These are phyloP conservation scores for Plantago major DNA, from an alignment of 257 asterid genomes.

Conservation along the genomic window DNA sequence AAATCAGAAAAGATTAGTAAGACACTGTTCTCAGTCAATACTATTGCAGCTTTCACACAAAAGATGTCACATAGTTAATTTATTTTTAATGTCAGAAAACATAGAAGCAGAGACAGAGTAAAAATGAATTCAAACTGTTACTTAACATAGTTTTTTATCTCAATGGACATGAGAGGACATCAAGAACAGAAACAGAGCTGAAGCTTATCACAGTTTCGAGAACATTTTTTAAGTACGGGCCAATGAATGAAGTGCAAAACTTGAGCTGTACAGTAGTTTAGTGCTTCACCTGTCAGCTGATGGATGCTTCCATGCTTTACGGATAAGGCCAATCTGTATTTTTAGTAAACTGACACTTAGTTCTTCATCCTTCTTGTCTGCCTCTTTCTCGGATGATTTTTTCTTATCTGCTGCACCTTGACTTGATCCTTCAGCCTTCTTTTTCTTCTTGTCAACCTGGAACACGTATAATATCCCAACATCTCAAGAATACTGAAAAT, in stretches of 20 bases:
- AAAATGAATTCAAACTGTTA: neutral
- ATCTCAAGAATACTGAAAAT: neutral
- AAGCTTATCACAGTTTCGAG: neutral
- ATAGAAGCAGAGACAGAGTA: neutral
- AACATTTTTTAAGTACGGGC: neutral
- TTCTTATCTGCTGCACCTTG: slow-evolving; percentile 55
- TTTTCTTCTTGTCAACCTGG: slow-evolving; percentile 23
- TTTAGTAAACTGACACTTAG: slow-evolving; percentile 76
- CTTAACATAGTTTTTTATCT: neutral
- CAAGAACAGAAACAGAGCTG: neutral
- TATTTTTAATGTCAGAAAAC: no score
- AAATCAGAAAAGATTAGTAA: slow-evolving; percentile 13
- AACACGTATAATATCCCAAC: no score
- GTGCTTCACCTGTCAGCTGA: slow-evolving; percentile 85
- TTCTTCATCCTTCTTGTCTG: slow-evolving; percentile 58
- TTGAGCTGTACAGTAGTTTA: neutral
- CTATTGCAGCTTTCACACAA: neutral
- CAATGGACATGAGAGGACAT: neutral
- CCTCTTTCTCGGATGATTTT: slow-evolving; percentile 49
- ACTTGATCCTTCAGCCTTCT: slow-evolving; percentile 45
- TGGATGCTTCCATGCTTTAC: slow-evolving; percentile 91
- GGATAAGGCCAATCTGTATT: slow-evolving; percentile 79
- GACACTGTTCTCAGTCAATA: neutral
- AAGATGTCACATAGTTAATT: slow-evolving; percentile 7
- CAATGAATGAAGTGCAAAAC: slow-evolving; percentile 4